Percentiles rank a stretch among this genome's conserved stretches.
These are phyloP conservation scores for Giardia duodenalis DNA, from an alignment of 208 protist genomes.

Conservation along the genomic window DNA sequence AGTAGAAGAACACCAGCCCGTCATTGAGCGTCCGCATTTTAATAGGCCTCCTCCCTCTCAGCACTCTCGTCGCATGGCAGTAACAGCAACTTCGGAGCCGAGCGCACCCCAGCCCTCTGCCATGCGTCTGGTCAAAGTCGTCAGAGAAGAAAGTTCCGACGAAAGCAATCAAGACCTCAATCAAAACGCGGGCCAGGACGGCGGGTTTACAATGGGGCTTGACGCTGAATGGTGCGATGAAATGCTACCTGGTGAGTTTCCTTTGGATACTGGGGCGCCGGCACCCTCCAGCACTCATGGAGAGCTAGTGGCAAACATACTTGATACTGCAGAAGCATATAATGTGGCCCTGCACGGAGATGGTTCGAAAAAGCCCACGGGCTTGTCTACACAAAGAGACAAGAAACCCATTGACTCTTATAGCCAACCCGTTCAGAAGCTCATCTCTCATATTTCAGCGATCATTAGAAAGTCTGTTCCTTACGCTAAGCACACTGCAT, in stretches of 20 bases:
- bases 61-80: neutral
- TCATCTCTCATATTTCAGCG: neutral
- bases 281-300: no score
- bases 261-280: neutral
- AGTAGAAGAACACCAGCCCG: no score
- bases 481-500: neutral
- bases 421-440: neutral
- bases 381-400: neutral
- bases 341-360: neutral
- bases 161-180: no score
- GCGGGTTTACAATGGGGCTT: no score
- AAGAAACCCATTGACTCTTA: neutral
- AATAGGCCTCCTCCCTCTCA: neutral
- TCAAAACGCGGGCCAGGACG: no score
- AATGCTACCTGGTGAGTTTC: neutral
- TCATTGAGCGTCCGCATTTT: neutral
- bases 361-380: neutral
- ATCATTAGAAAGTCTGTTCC: neutral
- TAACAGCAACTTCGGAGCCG: neutral
- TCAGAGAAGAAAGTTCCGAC: no score
- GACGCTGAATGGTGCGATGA: neutral
- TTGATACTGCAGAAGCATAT: neutral
- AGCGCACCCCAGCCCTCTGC: neutral
- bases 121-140: no score
- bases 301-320: neutral